These are phyloP conservation scores for Trichophyton schoenleinii DNA, from an alignment of 2,329 filamentous ascomycete species.

Conservation along the genomic window DNA sequence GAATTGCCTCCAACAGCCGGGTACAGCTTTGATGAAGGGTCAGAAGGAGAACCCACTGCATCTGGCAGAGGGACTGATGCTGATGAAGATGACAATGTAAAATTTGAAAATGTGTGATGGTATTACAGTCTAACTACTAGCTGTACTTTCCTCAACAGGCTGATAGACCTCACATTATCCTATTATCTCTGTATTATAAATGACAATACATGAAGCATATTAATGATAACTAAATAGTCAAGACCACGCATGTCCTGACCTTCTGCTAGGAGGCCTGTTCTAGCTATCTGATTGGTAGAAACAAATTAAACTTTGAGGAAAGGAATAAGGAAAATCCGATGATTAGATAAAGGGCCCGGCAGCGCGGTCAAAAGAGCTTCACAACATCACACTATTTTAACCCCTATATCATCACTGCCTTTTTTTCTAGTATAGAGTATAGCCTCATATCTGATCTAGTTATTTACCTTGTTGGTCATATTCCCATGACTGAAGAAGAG, in stretches of 20 bases:
- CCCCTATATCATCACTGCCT: neutral
- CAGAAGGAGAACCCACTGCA: constrained; percentile 36
- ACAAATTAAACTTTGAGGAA: too few species aligned
- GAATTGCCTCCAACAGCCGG: constrained; percentile 37
- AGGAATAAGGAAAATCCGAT: too few species aligned
- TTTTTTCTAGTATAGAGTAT: neutral
- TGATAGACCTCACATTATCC: too few species aligned
- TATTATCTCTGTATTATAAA: neutral
- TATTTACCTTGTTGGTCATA: neutral
- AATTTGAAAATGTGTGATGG: constrained; percentile 65
- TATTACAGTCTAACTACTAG: neutral
- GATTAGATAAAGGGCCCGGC: too few species aligned
- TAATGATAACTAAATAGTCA: too few species aligned
- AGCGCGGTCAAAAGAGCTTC: neutral
- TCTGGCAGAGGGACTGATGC: constrained; percentile 45
- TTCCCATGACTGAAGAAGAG: constrained; percentile 41
- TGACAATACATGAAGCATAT: too few species aligned
- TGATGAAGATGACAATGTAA: constrained; percentile 52
- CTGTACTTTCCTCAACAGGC: too few species aligned
- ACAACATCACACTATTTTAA: neutral
- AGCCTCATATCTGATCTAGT: neutral
- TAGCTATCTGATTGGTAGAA: too few species aligned
- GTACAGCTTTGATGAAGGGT: constrained; percentile 39
- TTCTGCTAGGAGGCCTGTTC: neutral
- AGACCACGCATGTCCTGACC: too few species aligned